These are phyloP conservation scores for Starmerella etchellsii DNA, from an alignment of 805 yeast species.

Conservation along the genomic window DNA sequence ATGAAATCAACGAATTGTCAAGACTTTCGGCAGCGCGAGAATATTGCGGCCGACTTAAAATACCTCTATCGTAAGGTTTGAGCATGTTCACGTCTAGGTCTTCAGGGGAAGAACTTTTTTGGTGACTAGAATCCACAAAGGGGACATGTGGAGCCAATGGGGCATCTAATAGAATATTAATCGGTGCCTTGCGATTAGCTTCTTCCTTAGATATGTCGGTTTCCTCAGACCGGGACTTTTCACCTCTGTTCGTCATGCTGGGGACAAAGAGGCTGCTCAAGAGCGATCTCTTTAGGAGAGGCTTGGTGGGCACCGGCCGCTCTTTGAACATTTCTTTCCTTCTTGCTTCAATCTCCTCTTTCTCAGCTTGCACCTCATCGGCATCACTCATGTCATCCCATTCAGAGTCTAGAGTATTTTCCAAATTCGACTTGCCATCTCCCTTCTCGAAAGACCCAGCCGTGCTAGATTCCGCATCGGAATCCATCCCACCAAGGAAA, in stretches of 20 bases:
- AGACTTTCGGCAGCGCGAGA: too few species aligned
- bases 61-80: too few species aligned
- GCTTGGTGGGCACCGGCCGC: conserved; percentile 23
- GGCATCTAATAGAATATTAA: conserved; percentile 14
- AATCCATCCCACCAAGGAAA: conserved; percentile 30
- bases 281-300: conserved; percentile 27
- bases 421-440: background rate
- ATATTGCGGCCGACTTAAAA: too few species aligned
- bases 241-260: conserved; percentile 10
- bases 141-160: conserved; percentile 16
- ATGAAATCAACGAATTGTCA: too few species aligned
- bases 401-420: conserved; percentile 3
- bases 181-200: conserved; percentile 2
- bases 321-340: conserved; percentile 21
- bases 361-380: conserved; percentile 12
- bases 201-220: background rate
- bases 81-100: too few species aligned
- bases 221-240: background rate
- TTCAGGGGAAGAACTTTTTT: too few species aligned
- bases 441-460: conserved; percentile 15
- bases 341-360: conserved; percentile 24
- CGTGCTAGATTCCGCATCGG: conserved; percentile 22
- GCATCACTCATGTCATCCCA: conserved; percentile 19
- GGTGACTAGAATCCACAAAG: background rate
- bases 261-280: conserved; percentile 29